phyloP scores from a whole-genome alignment of 2,329 filamentous ascomycete genomes.

The Domatiomyces catenatus region DNA sequence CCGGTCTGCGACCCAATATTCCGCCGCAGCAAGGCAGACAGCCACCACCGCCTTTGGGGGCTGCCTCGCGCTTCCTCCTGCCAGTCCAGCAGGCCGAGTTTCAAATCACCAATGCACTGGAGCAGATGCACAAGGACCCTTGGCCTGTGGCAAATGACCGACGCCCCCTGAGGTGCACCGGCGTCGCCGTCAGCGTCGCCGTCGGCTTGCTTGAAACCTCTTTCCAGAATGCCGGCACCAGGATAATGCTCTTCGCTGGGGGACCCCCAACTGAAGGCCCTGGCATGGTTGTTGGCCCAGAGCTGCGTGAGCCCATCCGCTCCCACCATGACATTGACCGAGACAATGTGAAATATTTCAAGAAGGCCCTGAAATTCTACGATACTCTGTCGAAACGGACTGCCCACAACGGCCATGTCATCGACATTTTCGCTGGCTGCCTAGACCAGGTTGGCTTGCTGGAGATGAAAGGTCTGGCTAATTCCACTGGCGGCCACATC shows the following conservation, averaged over 20 bases:
- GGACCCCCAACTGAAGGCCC: slow-evolving; percentile 91
- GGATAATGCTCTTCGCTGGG: slow-evolving; percentile 94
- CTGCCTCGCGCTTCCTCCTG: slow-evolving; percentile 77
- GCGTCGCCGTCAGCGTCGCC: slow-evolving; percentile 89
- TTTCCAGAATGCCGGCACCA: slow-evolving; percentile 86
- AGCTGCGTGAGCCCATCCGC: slow-evolving; percentile 88
- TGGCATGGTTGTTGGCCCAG: slow-evolving; percentile 89
- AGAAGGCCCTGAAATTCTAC: slow-evolving; percentile 98
- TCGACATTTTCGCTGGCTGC: slow-evolving; percentile 95
- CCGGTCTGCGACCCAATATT: slow-evolving; percentile 57
- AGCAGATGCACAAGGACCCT: slow-evolving; percentile 89
- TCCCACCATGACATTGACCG: slow-evolving; percentile 98
- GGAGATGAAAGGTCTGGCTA: slow-evolving; percentile 95
- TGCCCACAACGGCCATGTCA: slow-evolving; percentile 90
- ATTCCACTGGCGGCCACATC: slow-evolving; percentile 95
- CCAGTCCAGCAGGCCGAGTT: slow-evolving; percentile 94
- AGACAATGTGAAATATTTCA: slow-evolving; percentile 99
- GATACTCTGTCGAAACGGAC: slow-evolving; percentile 85
- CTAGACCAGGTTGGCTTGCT: slow-evolving; percentile 91
- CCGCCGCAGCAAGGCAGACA: slow-evolving; percentile 59
- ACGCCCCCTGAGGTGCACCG: slow-evolving; percentile 78
- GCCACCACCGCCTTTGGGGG: slow-evolving; percentile 52
- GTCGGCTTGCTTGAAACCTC: slow-evolving; percentile 84
- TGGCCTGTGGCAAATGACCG: slow-evolving; percentile 94
- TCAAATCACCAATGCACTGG: slow-evolving; percentile 87